These are phyloP conservation scores for Solanum arcanum DNA, from an alignment of 257 asterid species.

Conservation along the genomic window DNA sequence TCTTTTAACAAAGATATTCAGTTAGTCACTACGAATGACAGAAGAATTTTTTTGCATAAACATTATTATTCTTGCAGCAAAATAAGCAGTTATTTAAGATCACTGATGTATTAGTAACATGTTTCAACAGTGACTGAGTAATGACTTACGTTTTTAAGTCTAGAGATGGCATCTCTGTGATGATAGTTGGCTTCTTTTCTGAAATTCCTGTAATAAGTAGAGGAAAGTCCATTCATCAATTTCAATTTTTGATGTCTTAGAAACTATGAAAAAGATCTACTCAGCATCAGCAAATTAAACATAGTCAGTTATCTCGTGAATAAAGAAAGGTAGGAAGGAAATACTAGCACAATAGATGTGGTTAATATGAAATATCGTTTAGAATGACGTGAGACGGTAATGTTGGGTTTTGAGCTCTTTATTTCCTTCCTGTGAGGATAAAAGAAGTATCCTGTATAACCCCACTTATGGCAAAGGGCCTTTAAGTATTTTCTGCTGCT, in stretches of 20 bases:
- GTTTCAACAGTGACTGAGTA: neutral
- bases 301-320: neutral
- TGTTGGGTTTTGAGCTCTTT: neutral
- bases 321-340: neutral
- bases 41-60: neutral
- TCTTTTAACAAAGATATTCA: neutral
- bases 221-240: neutral
- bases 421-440: neutral
- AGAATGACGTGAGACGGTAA: neutral
- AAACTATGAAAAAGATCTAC: neutral
- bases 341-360: neutral
- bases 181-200: constrained; percentile 33
- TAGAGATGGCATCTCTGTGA: constrained; percentile 36
- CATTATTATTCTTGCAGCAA: neutral
- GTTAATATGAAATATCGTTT: neutral
- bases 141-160: constrained; percentile 58
- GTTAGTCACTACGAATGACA: neutral
- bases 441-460: neutral
- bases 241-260: neutral
- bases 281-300: neutral
- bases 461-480: neutral
- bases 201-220: constrained; percentile 30
- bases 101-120: neutral
- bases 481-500: neutral
- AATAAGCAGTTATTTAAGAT: neutral